Conservation (phyloP, 1,284 basidiomycete species). For the Irpex sp. region DNA sequence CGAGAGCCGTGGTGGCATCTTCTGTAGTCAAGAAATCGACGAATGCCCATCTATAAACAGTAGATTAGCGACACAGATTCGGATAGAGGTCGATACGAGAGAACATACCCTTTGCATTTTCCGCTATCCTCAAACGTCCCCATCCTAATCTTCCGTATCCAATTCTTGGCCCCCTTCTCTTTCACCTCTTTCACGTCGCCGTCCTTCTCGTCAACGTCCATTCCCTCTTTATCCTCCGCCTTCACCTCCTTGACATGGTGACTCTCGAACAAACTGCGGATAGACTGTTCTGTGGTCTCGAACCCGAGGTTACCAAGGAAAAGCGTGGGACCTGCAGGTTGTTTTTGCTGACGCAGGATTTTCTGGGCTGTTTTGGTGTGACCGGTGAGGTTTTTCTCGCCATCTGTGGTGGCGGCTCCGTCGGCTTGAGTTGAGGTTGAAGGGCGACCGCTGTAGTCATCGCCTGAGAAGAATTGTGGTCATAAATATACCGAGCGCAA, state of each 20-base stretch:
- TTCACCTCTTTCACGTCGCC: slow-evolving; percentile 26
- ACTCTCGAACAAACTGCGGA: slow-evolving; percentile 70
- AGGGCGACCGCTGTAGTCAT: slow-evolving; percentile 70
- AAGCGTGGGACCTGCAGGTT: slow-evolving; percentile 78
- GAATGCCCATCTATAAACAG: slow-evolving; percentile 78
- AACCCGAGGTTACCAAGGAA: slow-evolving; percentile 91
- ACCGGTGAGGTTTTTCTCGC: slow-evolving; percentile 28
- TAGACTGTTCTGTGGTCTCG: slow-evolving; percentile 75
- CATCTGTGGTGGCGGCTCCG: slow-evolving; percentile 15
- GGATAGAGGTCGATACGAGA: neutral
- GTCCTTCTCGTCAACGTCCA: slow-evolving; percentile 25
- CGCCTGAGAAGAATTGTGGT: slow-evolving; percentile 40
- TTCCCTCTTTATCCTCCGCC: slow-evolving; percentile 13
- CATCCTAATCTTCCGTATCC: slow-evolving; percentile 88
- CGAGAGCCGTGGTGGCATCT: slow-evolving; percentile 79
- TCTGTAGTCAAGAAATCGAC: slow-evolving; percentile 84
- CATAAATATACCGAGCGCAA: too few species aligned
- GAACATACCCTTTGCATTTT: slow-evolving; percentile 86
- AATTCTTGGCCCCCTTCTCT: slow-evolving; percentile 45
- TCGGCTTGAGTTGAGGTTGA: slow-evolving; percentile 27
- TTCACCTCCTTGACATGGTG: slow-evolving; percentile 43
- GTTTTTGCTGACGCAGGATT: slow-evolving; percentile 79
- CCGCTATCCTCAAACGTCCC: slow-evolving; percentile 96
- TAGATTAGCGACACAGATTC: neutral
- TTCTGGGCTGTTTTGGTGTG: slow-evolving; percentile 80